These are phyloP conservation scores for Naganishia albida DNA, from an alignment of 1,284 basidiomycete genomes.

Conservation along the genomic window DNA sequence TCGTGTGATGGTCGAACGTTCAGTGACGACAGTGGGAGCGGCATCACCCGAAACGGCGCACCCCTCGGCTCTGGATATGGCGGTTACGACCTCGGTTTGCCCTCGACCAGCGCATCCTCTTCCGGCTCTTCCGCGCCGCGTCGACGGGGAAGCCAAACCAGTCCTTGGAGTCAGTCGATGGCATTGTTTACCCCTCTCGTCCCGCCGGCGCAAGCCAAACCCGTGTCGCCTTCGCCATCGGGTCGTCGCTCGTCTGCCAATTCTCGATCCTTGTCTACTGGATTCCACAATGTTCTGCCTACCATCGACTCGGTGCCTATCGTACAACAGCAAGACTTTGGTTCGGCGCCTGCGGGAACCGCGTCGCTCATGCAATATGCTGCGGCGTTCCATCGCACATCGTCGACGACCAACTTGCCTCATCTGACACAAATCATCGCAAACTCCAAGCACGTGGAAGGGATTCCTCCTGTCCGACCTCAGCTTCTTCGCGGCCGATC, in stretches of 20 bases:
- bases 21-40: constrained; percentile 19
- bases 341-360: constrained; percentile 14
- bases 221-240: neutral
- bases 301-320: constrained; percentile 3
- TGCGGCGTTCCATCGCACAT: constrained; percentile 29
- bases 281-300: neutral
- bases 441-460: neutral
- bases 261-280: neutral
- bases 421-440: constrained; percentile 2
- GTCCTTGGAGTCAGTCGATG: constrained; percentile 4
- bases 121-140: constrained; percentile 10
- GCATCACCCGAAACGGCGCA: neutral
- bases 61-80: constrained; percentile 9
- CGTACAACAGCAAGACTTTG: constrained; percentile 12
- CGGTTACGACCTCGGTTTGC: constrained; percentile 21
- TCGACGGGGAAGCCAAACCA: constrained; percentile 16
- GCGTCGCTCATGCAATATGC: constrained; percentile 27
- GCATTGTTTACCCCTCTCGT: constrained; percentile 2
- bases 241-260: constrained; percentile 1
- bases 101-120: neutral
- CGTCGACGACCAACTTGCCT: constrained; percentile 15
- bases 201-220: neutral
- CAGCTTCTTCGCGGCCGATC: constrained; percentile 15
- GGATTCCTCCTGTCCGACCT: neutral
- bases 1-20: constrained; percentile 27